Conservation (phyloP, 2,329 filamentous ascomycete genomes). For the Emmonsiellopsis sp. region DNA sequence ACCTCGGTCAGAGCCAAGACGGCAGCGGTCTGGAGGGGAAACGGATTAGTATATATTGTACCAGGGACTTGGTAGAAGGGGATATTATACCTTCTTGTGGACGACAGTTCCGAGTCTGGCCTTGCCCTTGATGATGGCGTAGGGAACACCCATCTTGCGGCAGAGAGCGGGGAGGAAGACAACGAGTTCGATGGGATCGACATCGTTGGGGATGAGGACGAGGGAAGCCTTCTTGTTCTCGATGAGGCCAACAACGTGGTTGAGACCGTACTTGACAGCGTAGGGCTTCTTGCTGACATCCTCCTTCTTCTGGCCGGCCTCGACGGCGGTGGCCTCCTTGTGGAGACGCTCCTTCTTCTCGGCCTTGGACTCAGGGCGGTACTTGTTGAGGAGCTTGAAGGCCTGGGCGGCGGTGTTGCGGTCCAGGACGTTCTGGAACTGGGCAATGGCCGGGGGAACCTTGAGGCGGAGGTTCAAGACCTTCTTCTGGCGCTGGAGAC, state of each 20-base stretch:
- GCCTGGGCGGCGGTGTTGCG: slow-evolving; percentile 92
- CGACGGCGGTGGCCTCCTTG: slow-evolving; percentile 95
- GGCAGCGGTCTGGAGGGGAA: slow-evolving; percentile 63
- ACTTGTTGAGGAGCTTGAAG: slow-evolving; percentile 99
- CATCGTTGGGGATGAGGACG: slow-evolving; percentile 98
- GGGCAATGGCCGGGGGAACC: slow-evolving; percentile 91
- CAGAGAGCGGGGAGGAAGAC: slow-evolving; percentile 98
- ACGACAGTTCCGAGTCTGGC: slow-evolving; percentile 96
- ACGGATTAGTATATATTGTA: not conserved
- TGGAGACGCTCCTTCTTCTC: slow-evolving; percentile 99
- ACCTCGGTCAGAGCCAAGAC: slow-evolving; percentile 95
- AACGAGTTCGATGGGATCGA: slow-evolving; percentile 98
- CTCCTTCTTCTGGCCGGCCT: slow-evolving; percentile 99
- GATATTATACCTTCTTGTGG: slow-evolving; percentile 79
- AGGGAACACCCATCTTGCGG: slow-evolving; percentile 99
- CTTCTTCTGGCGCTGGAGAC: slow-evolving; percentile 89
- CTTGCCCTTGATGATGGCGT: slow-evolving; percentile 99
- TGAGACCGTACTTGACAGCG: slow-evolving; percentile 98
- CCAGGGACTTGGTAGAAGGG: not conserved
- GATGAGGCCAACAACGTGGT: slow-evolving; percentile 95
- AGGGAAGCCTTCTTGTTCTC: slow-evolving; percentile 99
- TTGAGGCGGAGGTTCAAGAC: slow-evolving; percentile 98
- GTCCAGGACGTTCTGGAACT: slow-evolving; percentile 97
- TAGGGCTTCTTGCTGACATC: slow-evolving; percentile 99
- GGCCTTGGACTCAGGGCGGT: slow-evolving; percentile 96